Evolutionary conservation across 129 eudicot species (phyloP).

Genomic region (Arctium lappa): DNA sequence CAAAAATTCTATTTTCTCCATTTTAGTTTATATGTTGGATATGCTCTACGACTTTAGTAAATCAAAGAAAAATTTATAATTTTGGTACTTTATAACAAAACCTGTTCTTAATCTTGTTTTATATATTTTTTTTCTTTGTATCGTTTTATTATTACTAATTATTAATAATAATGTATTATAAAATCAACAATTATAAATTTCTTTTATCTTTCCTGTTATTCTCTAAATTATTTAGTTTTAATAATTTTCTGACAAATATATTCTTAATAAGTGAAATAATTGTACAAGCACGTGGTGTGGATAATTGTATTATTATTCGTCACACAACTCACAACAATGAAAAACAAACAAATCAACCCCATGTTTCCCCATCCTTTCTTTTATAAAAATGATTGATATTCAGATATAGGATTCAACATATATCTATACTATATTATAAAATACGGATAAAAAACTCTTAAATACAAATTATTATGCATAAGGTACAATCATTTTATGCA

Average conservation of each 20-base stretch:
- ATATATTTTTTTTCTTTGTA: too few species aligned
- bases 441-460: too few species aligned
- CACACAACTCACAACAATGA: background rate
- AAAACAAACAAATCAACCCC: conserved; percentile 15
- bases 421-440: too few species aligned
- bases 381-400: background rate
- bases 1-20: too few species aligned
- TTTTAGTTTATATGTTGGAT: too few species aligned
- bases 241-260: conserved; percentile 16
- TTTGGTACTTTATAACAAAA: too few species aligned
- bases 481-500: too few species aligned
- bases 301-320: background rate
- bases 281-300: conserved; percentile 19
- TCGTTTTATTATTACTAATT: background rate
- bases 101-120: too few species aligned
- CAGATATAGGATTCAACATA: background rate
- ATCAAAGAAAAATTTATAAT: too few species aligned
- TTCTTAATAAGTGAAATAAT: conserved; percentile 7
- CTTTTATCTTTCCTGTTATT: background rate
- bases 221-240: background rate
- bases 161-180: background rate
- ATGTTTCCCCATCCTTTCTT: background rate
- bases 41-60: too few species aligned
- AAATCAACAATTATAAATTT: background rate
- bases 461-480: too few species aligned